Conservation (phyloP, 148 eudicot genomes). For the Dysphania ambrosioides region DNA sequence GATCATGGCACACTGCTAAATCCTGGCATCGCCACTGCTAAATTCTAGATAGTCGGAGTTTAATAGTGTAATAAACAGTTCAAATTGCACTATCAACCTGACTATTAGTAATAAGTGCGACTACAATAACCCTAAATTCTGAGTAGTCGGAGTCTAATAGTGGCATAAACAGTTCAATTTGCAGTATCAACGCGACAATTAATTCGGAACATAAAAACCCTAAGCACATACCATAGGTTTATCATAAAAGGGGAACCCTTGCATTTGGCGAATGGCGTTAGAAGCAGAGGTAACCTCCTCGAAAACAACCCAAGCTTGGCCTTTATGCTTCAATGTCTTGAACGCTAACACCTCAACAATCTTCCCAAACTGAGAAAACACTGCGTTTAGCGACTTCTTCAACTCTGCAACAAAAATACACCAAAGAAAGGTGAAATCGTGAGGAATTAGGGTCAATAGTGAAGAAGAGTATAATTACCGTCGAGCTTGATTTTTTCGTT, state of each 20-base stretch:
- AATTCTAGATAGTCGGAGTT: no score
- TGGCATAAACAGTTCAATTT: not conserved
- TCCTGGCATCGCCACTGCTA: no score
- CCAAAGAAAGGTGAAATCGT: not conserved
- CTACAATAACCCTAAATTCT: no score
- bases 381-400: constrained; percentile 81
- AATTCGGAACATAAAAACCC: not conserved
- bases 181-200: not conserved
- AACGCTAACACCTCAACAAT: constrained; percentile 87
- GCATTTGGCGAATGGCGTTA: constrained; percentile 86
- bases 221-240: constrained; percentile 72
- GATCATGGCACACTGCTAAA: no score
- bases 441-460: constrained; percentile 20
- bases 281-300: constrained; percentile 80
- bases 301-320: constrained; percentile 98
- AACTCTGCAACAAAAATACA: constrained; percentile 39
- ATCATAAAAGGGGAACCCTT: constrained; percentile 88
- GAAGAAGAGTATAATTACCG: constrained; percentile 46
- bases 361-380: constrained; percentile 93
- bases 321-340: constrained; percentile 94
- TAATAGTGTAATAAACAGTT: no score
- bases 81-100: no score
- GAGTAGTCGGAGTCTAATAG: no score
- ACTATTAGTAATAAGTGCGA: no score
- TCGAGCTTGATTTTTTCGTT: constrained; percentile 91